Conservation (phyloP, 345 rosid species). For the Pelargonium nanum region DNA sequence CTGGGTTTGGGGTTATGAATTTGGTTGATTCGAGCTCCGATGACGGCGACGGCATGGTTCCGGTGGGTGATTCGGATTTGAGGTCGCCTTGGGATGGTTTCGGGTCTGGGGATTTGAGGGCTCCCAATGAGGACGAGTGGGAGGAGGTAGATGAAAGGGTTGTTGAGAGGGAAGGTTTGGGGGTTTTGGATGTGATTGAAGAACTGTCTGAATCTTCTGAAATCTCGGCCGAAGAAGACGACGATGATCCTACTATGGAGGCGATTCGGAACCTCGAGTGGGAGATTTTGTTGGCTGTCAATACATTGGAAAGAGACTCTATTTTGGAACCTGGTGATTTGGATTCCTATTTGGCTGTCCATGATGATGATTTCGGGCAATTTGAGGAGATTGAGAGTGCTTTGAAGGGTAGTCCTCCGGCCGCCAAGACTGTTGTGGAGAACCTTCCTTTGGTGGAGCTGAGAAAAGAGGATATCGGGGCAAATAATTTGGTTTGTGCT, state of each 20-base stretch:
- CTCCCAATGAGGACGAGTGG: slow-evolving; percentile 5
- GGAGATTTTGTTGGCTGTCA: slow-evolving; percentile 34
- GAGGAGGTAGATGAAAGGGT: slow-evolving; percentile 11
- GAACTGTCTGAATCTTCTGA: slow-evolving; percentile 24
- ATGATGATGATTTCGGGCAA: slow-evolving; percentile 21
- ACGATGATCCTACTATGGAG: slow-evolving; percentile 1
- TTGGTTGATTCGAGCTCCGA: slow-evolving; percentile 12
- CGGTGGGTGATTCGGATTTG: slow-evolving; percentile 11
- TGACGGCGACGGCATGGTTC: neutral
- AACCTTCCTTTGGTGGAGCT: slow-evolving; percentile 33
- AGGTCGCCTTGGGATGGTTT: slow-evolving; percentile 18
- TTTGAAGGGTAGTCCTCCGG: slow-evolving; percentile 32
- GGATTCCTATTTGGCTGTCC: slow-evolving; percentile 18
- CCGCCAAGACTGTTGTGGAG: slow-evolving; percentile 28
- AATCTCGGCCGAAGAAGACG: slow-evolving; percentile 11
- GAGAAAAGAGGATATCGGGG: slow-evolving; percentile 21
- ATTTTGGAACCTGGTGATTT: slow-evolving; percentile 19
- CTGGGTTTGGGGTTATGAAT: slow-evolving; percentile 11
- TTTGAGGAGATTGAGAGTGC: slow-evolving; percentile 25
- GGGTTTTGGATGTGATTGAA: neutral
- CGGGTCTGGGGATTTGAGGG: slow-evolving; percentile 16
- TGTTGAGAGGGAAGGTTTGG: slow-evolving; percentile 5
- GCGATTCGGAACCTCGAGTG: slow-evolving; percentile 21
- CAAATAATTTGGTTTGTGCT: slow-evolving; percentile 27
- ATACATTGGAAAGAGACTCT: slow-evolving; percentile 24